Conservation (phyloP, 2,329 filamentous ascomycete genomes). For the Verticillium dahliae region DNA sequence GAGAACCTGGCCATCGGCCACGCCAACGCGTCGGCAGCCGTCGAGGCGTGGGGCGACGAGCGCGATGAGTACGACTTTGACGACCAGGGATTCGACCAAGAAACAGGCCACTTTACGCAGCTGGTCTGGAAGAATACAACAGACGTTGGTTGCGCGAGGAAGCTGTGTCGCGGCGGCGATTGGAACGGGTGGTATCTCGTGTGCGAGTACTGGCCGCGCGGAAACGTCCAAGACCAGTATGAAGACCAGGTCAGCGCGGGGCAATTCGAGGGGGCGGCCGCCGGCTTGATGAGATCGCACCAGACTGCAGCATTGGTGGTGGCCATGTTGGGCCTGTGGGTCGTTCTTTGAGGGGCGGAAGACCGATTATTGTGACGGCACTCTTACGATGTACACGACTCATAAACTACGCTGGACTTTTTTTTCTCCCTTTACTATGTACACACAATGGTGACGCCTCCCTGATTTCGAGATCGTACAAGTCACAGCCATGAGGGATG, state of each 20-base stretch:
- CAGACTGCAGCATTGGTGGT: background rate
- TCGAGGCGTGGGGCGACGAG: slow-evolving; percentile 64
- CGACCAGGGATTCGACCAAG: slow-evolving; percentile 46
- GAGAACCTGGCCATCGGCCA: slow-evolving; percentile 71
- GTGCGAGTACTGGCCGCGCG: slow-evolving; percentile 64
- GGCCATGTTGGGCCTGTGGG: background rate
- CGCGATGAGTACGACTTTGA: slow-evolving; percentile 51
- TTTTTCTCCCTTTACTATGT: too few relatives aligned
- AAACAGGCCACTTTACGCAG: slow-evolving; percentile 67
- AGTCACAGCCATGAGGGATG: too few relatives aligned
- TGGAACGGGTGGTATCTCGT: slow-evolving; percentile 55
- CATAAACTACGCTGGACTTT: background rate
- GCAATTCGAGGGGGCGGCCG: background rate
- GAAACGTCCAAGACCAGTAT: slow-evolving; percentile 54
- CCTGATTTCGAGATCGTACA: too few relatives aligned
- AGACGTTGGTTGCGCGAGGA: slow-evolving; percentile 46
- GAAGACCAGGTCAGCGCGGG: slow-evolving; percentile 18
- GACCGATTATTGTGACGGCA: background rate
- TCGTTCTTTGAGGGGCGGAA: background rate
- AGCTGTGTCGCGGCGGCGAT: slow-evolving; percentile 11
- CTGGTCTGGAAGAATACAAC: slow-evolving; percentile 62
- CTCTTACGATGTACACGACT: too few relatives aligned
- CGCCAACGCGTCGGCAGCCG: slow-evolving; percentile 46
- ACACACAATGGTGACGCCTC: too few relatives aligned
- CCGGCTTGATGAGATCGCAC: background rate